Conservation (phyloP, 2,329 filamentous ascomycete genomes). For the Diaporthe australafricana region DNA sequence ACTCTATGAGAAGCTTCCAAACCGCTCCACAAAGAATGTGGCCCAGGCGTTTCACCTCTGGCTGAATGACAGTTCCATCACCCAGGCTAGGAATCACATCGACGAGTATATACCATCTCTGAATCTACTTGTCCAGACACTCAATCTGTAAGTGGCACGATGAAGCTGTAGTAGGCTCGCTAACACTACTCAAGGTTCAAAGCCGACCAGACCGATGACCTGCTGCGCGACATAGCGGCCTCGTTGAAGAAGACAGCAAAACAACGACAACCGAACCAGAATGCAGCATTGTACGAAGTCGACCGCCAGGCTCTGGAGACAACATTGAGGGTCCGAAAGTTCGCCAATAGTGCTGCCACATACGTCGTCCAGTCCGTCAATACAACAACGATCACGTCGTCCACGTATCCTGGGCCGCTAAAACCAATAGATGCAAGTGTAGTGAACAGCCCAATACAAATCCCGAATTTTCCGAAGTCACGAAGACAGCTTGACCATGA, state of each 20-base stretch:
- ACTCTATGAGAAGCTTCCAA: not conserved
- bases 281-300: not conserved
- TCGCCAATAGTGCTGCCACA: conserved; percentile 14
- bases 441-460: not conserved
- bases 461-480: not conserved
- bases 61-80: conserved; percentile 3
- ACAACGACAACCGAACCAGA: not conserved
- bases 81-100: conserved; percentile 19
- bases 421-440: not conserved
- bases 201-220: conserved; percentile 10
- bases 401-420: not conserved
- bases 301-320: conserved; percentile 8
- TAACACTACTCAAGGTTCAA: conserved; percentile 24
- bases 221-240: not conserved
- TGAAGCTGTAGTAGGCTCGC: fast-evolving
- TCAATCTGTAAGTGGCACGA: conserved; percentile 13
- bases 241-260: not conserved
- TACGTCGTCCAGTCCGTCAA: not conserved
- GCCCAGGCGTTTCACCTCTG: conserved; percentile 10
- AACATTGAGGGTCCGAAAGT: not conserved
- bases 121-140: conserved; percentile 6
- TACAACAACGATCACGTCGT: not conserved
- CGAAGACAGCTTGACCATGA: not conserved
- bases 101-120: conserved; percentile 22
- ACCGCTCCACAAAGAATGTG: not conserved